Conservation (phyloP, 805 yeast genomes). For the Candida alai region DNA sequence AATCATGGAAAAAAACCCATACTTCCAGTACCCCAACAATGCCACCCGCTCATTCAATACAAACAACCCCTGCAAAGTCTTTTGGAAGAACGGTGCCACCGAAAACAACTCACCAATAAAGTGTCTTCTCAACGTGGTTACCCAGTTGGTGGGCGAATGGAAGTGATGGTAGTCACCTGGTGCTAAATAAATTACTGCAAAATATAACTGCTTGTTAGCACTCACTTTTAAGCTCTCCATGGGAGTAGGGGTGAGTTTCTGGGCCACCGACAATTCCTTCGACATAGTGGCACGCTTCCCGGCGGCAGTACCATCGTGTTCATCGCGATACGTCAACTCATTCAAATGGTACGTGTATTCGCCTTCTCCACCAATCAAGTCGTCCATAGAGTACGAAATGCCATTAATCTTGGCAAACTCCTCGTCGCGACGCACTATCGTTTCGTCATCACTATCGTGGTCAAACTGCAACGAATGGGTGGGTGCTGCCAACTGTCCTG, state of each 20-base stretch:
- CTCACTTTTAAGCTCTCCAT: conserved; percentile 26
- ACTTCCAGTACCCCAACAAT: conserved; percentile 89
- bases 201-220: conserved; percentile 56
- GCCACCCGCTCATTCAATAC: conserved; percentile 95
- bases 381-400: conserved; percentile 65
- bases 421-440: conserved; percentile 49
- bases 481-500: conserved; percentile 51
- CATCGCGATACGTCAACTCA: conserved; percentile 49
- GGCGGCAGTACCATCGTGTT: conserved; percentile 61
- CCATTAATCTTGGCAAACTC: conserved; percentile 80
- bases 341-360: conserved; percentile 38
- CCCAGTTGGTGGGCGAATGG: conserved; percentile 97
- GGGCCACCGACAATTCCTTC: conserved; percentile 37
- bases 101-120: conserved; percentile 93
- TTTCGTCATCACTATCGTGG: conserved; percentile 36
- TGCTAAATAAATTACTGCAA: conserved; percentile 89
- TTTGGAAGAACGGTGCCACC: conserved; percentile 95
- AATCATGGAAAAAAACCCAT: conserved; percentile 97
- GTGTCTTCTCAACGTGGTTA: conserved; percentile 86
- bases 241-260: conserved; percentile 35
- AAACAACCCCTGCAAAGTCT: conserved; percentile 78
- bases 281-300: conserved; percentile 28
- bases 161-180: conserved; percentile 98
- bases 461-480: conserved; percentile 46
- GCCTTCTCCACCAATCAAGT: conserved; percentile 56